Evolutionary conservation across 2,329 filamentous ascomycete species (phyloP), one percentile per base, ranked within the genome.

Genomic region (Intubia oerlemansii): DNA sequence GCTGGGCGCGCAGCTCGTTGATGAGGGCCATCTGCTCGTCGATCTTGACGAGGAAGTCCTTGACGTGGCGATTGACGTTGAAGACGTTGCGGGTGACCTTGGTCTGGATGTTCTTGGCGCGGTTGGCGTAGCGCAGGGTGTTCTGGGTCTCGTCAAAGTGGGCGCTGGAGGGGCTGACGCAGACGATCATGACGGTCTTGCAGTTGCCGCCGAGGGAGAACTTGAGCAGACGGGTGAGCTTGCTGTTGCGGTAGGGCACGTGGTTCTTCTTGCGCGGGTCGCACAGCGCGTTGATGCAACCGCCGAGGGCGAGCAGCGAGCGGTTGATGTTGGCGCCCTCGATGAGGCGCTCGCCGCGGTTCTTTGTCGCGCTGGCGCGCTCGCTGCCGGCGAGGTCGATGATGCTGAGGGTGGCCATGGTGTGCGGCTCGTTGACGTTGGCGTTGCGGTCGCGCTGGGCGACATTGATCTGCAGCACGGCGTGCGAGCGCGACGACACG

Each of bases 301-400:
- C 85, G 36, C 88, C 88, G 7, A 98, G 57, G 0, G 88, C 85
- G 11, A 98, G 68, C 3, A 98, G 62, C 2, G 88, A 98, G 47
- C 95, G 93, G 66, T 98, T 98, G 66, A 98, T 98, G 51, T 98
- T 98, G 42, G 88, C 88, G 37, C 88, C 88, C 51, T 98, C 88
- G 10, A 84, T 61, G 21, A 98, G 56, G 21, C 88, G 66, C 46
- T 92, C 85, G 32, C 88, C 88, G 31, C 88, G 63, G 49, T 98
- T 98, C 55, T 93, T 92, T 13, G 88, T 98, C 15, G 84, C 88
- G 32, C 84, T 93, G 2, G 88, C 88, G 41, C 88, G 71, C 52
- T 98, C 88, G 39, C 84, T 95, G 29, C 88, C 88, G 5, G 88
- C 88, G 41, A 98, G 57, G 56, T 98, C 88, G 47, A 98, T 98